phyloP scores from a whole-genome alignment of 2,329 filamentous ascomycete genomes.

The Blastomyces percursus region DNA sequence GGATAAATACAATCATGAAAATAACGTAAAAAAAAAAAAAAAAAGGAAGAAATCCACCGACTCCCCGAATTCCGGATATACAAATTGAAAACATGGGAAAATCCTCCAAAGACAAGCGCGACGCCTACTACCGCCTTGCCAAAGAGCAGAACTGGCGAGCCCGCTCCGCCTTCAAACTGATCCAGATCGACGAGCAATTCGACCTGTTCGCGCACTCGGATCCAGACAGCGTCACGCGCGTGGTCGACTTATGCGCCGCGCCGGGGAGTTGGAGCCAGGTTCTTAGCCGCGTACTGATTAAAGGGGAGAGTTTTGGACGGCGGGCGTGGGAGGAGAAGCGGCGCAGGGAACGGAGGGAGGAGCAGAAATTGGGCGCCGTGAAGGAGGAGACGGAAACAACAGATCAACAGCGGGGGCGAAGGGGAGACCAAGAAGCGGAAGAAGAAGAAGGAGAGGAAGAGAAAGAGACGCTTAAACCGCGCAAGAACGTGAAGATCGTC shows the following conservation, averaged over 20 bases:
- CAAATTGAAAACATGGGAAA: constrained; percentile 59
- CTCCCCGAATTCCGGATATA: neutral
- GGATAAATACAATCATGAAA: neutral
- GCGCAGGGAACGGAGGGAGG: constrained; percentile 41
- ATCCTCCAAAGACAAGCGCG: constrained; percentile 96
- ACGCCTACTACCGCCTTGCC: constrained; percentile 93
- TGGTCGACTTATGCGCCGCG: constrained; percentile 91
- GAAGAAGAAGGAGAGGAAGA: constrained; percentile 18
- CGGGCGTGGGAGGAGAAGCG: constrained; percentile 80
- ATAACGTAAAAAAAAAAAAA: neutral
- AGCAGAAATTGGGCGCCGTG: constrained; percentile 17
- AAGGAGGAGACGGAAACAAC: constrained; percentile 17
- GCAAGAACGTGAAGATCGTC: constrained; percentile 79
- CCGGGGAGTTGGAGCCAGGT: constrained; percentile 98
- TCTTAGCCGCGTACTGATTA: constrained; percentile 82
- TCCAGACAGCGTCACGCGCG: constrained; percentile 64
- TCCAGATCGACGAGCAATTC: constrained; percentile 94
- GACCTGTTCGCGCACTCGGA: constrained; percentile 63
- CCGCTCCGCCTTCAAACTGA: constrained; percentile 88
- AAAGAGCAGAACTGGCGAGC: constrained; percentile 99
- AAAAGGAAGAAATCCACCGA: neutral
- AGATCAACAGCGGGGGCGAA: constrained; percentile 12
- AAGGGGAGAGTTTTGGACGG: constrained; percentile 80
- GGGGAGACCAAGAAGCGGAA: constrained; percentile 12
- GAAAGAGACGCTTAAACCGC: constrained; percentile 33